phyloP scores from a whole-genome alignment of 2,329 filamentous ascomycete species.

The Drechslerella coelobrocha region DNA sequence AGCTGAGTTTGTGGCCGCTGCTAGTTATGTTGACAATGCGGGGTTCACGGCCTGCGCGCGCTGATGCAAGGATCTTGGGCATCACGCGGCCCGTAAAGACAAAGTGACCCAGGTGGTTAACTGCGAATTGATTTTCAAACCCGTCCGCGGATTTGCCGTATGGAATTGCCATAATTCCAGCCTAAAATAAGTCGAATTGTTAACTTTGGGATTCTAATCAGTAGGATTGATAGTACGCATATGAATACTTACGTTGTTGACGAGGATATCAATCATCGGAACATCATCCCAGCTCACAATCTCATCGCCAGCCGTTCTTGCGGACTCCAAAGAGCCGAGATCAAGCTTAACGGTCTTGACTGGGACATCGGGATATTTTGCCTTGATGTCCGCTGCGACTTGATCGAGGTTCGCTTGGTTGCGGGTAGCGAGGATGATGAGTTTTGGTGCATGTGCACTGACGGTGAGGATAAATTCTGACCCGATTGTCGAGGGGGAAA shows the following conservation, averaged over 20 bases:
- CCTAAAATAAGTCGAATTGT: conserved; percentile 2
- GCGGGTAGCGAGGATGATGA: conserved; percentile 62
- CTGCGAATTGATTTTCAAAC: conserved; percentile 58
- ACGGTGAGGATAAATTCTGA: conserved; percentile 58
- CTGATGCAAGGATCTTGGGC: conserved; percentile 52
- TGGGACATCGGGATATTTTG: conserved; percentile 56
- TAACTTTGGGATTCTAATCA: too few species aligned
- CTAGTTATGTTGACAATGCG: conserved; percentile 61
- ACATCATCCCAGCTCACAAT: conserved; percentile 57
- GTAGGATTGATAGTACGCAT: too few species aligned
- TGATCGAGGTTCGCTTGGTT: conserved; percentile 59
- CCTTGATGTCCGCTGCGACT: conserved; percentile 57
- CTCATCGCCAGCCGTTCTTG: conserved; percentile 59
- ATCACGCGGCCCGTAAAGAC: conserved; percentile 59
- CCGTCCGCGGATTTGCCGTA: conserved; percentile 58
- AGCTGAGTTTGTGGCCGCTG: conserved; percentile 60
- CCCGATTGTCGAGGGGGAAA: conserved; percentile 59
- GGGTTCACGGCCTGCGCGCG: conserved; percentile 36
- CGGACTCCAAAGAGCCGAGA: conserved; percentile 58
- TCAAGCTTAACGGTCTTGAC: conserved; percentile 58
- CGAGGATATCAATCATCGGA: conserved; percentile 58
- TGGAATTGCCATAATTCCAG: conserved; percentile 57
- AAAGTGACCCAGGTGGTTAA: conserved; percentile 59
- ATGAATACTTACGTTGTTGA: conserved; percentile 58
- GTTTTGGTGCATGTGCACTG: conserved; percentile 59